Conservation (phyloP, 306 rosid genomes). For the Ochetophila trinervis region DNA sequence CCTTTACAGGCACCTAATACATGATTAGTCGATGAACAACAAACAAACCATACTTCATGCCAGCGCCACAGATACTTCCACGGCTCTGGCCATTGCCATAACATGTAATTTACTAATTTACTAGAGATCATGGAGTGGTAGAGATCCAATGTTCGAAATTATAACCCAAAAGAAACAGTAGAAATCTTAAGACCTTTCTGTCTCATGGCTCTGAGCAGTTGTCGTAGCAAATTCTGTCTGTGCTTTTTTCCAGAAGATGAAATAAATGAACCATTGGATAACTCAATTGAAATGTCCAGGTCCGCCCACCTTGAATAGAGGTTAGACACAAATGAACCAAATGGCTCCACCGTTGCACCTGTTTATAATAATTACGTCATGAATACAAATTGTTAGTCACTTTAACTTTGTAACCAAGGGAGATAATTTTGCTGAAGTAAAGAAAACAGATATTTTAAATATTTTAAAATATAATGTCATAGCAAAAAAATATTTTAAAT, state of each 20-base stretch:
- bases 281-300: conserved; percentile 77
- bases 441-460: conserved; percentile 13
- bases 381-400: conserved; percentile 23
- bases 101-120: too few species aligned
- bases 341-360: conserved; percentile 96
- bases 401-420: conserved; percentile 13
- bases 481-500: too few species aligned
- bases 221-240: conserved; percentile 45
- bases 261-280: conserved; percentile 57
- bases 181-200: conserved; percentile 41
- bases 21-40: too few species aligned
- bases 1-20: too few species aligned
- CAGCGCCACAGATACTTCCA: not conserved
- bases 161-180: not conserved
- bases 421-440: conserved; percentile 3
- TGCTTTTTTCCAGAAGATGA: conserved; percentile 61
- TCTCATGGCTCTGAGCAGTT: conserved; percentile 50
- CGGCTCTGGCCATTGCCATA: not conserved
- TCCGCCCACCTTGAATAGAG: conserved; percentile 84
- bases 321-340: conserved; percentile 83
- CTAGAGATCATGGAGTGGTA: too few species aligned
- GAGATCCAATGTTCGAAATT: too few species aligned
- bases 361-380: conserved; percentile 31
- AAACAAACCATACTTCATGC: too few species aligned
- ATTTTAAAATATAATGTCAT: too few species aligned